Base-by-base conservation (phyloP, 192 early-diverging fungal genomes). In the Coemansia sp. region DNA sequence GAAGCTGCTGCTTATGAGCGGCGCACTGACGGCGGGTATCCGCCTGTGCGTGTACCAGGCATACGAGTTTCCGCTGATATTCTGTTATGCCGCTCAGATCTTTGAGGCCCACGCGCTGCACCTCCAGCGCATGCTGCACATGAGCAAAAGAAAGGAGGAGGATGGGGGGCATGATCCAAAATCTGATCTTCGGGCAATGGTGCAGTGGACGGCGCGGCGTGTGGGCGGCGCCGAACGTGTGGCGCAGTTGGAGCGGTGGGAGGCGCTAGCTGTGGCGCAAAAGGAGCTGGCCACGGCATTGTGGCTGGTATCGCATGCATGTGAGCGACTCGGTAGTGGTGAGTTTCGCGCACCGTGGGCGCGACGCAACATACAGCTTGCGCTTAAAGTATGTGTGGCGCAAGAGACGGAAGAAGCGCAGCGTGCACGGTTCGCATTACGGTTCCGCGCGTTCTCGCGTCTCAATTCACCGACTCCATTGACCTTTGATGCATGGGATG, bases 251-350 rank as follows among this genome's bases (percentile, higher is more conserved):
- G 54, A 27, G 32, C 62, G 77, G 54, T 77, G 75, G 65, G 36
- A 47, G 11, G 25, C 24, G 3, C 42, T 67, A 4, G 60, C 51
- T 0, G 29, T 17, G 8, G 70, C 62, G 46, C 78, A 81, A 17
- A 64, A 69, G 42, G 59, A 81, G 4, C 32, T 81, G 45, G 65
- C 73, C 7, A 72, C 73, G 38, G 69, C 73, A 14, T 29, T 60
- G 31, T 81, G 78, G 78, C 69, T 81, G 9, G 51, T 64, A 7
- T 38, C 78, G 4, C 78, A 81, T 31, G 70, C 56, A 35, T 60
- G 65, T 27, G 70, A 65, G 31, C 68, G 78, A 0, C 59, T 81
- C 19, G 47, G 65, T 4, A n/a, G 71, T 11, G 32, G 4, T 7
- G 32, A 35, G 32, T 54, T 70, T 27, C 27, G 56, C 2, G 65